These are phyloP conservation scores for Oryza brachyantha DNA, from an alignment of 176 grass and related monocot genomes.

Conservation along the genomic window DNA sequence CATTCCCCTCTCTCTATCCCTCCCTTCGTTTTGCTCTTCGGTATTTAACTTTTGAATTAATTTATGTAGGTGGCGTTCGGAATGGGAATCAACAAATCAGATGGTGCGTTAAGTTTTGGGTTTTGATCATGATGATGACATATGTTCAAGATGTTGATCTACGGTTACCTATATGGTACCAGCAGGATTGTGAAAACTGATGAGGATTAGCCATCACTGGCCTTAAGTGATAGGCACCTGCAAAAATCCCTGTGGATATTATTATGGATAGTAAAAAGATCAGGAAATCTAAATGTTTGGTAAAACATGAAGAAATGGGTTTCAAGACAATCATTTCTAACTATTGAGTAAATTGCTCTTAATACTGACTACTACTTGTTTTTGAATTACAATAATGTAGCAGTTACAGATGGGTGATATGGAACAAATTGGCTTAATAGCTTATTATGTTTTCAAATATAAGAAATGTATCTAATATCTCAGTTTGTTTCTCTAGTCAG, in stretches of 20 bases:
- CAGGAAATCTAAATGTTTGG: background rate
- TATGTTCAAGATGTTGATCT: background rate
- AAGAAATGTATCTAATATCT: conserved; percentile 9
- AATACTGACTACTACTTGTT: background rate
- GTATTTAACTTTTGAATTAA: background rate
- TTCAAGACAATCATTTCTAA: background rate
- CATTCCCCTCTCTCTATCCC: background rate
- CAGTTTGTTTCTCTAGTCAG: conserved; percentile 58
- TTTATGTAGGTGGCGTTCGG: conserved; percentile 82
- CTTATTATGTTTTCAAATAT: background rate
- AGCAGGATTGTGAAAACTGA: background rate
- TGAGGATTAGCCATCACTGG: conserved; percentile 4
- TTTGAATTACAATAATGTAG: background rate
- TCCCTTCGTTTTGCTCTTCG: too few species aligned
- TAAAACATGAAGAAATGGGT: background rate
- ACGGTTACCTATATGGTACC: conserved; percentile 20
- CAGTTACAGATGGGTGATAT: conserved; percentile 14
- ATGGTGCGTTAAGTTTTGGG: conserved; percentile 53
- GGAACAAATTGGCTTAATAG: background rate
- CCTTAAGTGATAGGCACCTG: background rate
- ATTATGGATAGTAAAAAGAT: background rate
- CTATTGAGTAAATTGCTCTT: background rate
- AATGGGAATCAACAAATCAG: conserved; percentile 98
- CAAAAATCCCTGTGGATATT: background rate
- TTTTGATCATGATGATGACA: conserved; percentile 27